Percentiles rank a stretch among this genome's conserved stretches.
Evolutionary conservation across 2,329 filamentous ascomycete species (phyloP).

Genomic region (Penicillium sp.): DNA sequence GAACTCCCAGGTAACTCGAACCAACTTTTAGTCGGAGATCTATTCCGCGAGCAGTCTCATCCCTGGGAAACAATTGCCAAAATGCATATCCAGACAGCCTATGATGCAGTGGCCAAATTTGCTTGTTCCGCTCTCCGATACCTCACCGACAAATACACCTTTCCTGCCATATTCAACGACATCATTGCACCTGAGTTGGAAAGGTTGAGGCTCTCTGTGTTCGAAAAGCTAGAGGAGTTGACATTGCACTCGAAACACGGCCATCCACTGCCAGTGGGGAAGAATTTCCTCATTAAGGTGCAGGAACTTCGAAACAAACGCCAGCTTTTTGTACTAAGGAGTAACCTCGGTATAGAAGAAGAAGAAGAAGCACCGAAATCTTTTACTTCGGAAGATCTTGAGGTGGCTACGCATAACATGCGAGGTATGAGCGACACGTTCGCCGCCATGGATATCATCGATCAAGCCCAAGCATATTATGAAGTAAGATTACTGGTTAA

Average conservation of each 20-base stretch:
- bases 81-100: constrained; percentile 29
- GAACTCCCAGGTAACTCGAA: constrained; percentile 42
- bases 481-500: constrained; percentile 19
- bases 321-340: constrained; percentile 6
- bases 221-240: constrained; percentile 30
- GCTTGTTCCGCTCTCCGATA: constrained; percentile 28
- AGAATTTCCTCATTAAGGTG: constrained; percentile 17
- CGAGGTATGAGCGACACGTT: constrained; percentile 38
- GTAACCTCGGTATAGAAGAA: background rate
- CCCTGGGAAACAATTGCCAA: constrained; percentile 39
- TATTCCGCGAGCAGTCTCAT: constrained; percentile 40
- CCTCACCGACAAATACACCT: constrained; percentile 29
- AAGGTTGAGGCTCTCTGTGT: constrained; percentile 16
- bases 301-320: constrained; percentile 11
- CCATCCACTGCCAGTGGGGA: constrained; percentile 27
- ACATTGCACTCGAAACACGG: constrained; percentile 25
- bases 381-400: too few species aligned
- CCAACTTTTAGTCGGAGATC: constrained; percentile 33
- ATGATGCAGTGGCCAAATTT: constrained; percentile 27
- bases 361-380: too few species aligned
- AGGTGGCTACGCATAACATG: too few species aligned
- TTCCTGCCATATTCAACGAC: constrained; percentile 16
- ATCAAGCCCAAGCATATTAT: constrained; percentile 38
- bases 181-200: constrained; percentile 32
- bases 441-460: constrained; percentile 46